Percentiles rank a stretch among this genome's conserved stretches.
Conservation (phyloP, 1,139 yeast genomes). For the Citeromyces hawaiiensis region DNA sequence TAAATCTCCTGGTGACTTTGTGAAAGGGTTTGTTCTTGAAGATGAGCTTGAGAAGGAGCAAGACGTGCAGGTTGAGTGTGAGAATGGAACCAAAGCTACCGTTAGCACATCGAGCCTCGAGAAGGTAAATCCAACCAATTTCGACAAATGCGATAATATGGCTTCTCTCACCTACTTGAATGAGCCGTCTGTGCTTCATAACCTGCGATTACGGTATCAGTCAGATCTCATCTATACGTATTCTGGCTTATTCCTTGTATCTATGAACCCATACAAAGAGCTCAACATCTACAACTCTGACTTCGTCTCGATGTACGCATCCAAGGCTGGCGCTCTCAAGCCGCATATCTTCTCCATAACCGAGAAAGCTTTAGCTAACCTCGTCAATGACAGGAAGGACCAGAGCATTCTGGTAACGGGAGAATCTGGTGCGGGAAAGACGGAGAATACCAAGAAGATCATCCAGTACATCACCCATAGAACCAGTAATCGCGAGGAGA, state of each 20-base stretch:
- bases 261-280: slow-evolving; percentile 81
- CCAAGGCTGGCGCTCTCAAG: slow-evolving; percentile 28
- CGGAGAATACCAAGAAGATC: slow-evolving; percentile 94
- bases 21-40: not conserved
- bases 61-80: slow-evolving; percentile 8
- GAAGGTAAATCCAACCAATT: slow-evolving; percentile 79
- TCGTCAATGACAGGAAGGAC: slow-evolving; percentile 57
- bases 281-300: slow-evolving; percentile 63
- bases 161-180: slow-evolving; percentile 90
- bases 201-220: slow-evolving; percentile 61
- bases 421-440: slow-evolving; percentile 97
- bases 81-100: slow-evolving; percentile 6
- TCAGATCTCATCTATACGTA: slow-evolving; percentile 68
- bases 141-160: slow-evolving; percentile 88
- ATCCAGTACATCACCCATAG: slow-evolving; percentile 84
- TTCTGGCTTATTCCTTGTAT: slow-evolving; percentile 84
- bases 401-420: slow-evolving; percentile 95
- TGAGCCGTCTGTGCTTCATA: slow-evolving; percentile 88
- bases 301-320: slow-evolving; percentile 36
- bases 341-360: slow-evolving; percentile 94
- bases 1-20: not conserved
- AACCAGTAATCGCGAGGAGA: slow-evolving; percentile 23
- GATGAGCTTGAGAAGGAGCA: slow-evolving; percentile 12
- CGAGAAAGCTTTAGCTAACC: slow-evolving; percentile 72
- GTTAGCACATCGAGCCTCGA: slow-evolving; percentile 37